Conservation (phyloP, 306 rosid genomes). For the Casuarina equisetifolia region DNA sequence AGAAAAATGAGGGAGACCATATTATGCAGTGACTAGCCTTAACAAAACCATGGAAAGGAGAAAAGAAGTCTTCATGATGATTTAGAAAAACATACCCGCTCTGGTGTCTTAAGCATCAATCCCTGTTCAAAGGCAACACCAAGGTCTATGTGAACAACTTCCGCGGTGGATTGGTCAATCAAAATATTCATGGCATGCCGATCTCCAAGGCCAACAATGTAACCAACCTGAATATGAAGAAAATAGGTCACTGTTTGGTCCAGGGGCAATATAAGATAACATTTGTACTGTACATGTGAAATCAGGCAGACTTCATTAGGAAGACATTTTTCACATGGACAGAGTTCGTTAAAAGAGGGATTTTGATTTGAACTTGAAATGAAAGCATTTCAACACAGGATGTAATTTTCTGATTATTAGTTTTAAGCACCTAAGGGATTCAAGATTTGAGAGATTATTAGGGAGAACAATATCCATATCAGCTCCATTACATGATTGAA, state of each 20-base stretch:
- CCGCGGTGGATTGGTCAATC: conserved; percentile 90
- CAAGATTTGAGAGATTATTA: neutral
- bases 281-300: neutral
- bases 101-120: conserved; percentile 97
- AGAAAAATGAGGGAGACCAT: conserved; percentile 8
- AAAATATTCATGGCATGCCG: conserved; percentile 90
- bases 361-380: neutral
- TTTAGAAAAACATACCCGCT: conserved; percentile 56
- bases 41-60: conserved; percentile 10
- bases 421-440: neutral
- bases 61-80: conserved; percentile 3
- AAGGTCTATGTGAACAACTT: conserved; percentile 96
- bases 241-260: conserved; percentile 2
- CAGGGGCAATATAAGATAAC: neutral
- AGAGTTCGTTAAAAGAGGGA: neutral
- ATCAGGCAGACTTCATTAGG: neutral
- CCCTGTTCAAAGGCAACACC: conserved; percentile 99
- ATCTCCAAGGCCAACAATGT: conserved; percentile 92
- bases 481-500: neutral
- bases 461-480: conserved; percentile 11
- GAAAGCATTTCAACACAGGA: neutral
- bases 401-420: neutral
- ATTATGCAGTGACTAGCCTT: neutral
- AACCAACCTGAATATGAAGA: conserved; percentile 66
- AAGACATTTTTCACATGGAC: neutral